A percentile compares a stretch with the other conserved stretches of the same genome.
phyloP scores from a whole-genome alignment of 2,329 filamentous ascomycete genomes.

The Knufia fluminis region DNA sequence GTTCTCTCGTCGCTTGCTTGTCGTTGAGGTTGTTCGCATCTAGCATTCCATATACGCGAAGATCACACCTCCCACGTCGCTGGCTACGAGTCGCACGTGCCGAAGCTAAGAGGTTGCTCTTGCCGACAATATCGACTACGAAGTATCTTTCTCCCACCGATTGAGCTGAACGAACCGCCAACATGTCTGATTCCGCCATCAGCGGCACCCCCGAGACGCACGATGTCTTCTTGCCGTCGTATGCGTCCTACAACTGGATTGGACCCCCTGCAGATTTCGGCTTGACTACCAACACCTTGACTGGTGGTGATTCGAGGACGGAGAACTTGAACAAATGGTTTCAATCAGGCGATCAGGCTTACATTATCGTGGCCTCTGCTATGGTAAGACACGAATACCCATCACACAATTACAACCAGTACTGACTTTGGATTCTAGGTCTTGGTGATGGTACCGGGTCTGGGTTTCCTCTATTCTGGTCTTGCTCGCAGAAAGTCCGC shows the following conservation, averaged over 20 bases:
- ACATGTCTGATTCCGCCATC: conserved; percentile 13
- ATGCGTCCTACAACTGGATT: conserved; percentile 42
- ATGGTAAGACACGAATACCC: conserved; percentile 48
- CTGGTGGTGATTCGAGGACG: conserved; percentile 67
- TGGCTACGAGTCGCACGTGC: neutral
- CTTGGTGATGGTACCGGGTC: conserved; percentile 89
- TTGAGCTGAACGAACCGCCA: neutral
- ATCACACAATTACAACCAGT: neutral
- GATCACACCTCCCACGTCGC: neutral
- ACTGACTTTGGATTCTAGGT: conserved; percentile 31
- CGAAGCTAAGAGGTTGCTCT: neutral
- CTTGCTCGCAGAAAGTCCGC: conserved; percentile 96
- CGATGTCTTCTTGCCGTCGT: conserved; percentile 27
- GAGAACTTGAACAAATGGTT: conserved; percentile 97
- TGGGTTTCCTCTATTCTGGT: conserved; percentile 95
- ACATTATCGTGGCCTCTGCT: conserved; percentile 78
- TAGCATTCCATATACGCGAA: neutral
- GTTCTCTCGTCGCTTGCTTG: neutral
- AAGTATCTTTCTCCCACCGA: neutral
- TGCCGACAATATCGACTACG: neutral
- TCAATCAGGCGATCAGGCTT: conserved; percentile 82
- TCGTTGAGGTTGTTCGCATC: neutral
- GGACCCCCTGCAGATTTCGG: conserved; percentile 36
- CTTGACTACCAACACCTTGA: conserved; percentile 44
- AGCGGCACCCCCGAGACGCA: conserved; percentile 7